A percentile compares a stretch with the other conserved stretches of the same genome.
These are phyloP conservation scores for Ophiostoma populinum DNA, from an alignment of 2,329 filamentous ascomycete species.

Conservation along the genomic window DNA sequence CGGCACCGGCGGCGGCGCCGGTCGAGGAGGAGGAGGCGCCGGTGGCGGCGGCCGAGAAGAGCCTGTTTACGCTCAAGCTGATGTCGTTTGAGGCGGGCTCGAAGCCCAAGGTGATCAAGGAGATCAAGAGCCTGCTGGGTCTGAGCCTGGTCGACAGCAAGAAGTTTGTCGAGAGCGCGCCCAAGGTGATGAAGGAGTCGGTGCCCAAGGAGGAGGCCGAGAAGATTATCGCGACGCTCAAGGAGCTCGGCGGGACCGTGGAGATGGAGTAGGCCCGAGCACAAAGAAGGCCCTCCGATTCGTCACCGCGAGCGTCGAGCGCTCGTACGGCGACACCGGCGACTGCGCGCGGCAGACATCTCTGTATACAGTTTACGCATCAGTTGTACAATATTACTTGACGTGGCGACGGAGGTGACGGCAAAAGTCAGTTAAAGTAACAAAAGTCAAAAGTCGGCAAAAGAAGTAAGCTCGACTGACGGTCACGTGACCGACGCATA, in stretches of 20 bases:
- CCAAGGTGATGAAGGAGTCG: slow-evolving; percentile 97
- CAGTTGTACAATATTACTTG: too few relatives aligned
- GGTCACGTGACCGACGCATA: too few relatives aligned
- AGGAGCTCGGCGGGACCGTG: slow-evolving; percentile 78
- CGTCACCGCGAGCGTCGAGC: too few relatives aligned
- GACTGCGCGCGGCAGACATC: too few relatives aligned
- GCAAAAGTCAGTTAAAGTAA: too few relatives aligned
- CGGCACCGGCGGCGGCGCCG: slow-evolving; percentile 39
- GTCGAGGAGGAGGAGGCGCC: slow-evolving; percentile 73
- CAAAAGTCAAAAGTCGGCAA: too few relatives aligned
- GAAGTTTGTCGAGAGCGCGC: slow-evolving; percentile 98
- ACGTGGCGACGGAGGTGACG: too few relatives aligned
- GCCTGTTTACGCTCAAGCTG: slow-evolving; percentile 91
- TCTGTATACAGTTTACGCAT: too few relatives aligned
- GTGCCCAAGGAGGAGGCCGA: slow-evolving; percentile 98
- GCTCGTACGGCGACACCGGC: too few relatives aligned
- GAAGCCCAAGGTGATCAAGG: slow-evolving; percentile 99
- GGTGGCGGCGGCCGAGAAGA: slow-evolving; percentile 83
- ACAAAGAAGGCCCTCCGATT: neutral
- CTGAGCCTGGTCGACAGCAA: slow-evolving; percentile 97
- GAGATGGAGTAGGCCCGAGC: slow-evolving; percentile 59
- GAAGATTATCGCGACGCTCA: slow-evolving; percentile 90
- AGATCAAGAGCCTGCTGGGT: slow-evolving; percentile 91
- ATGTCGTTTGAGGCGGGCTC: slow-evolving; percentile 69
- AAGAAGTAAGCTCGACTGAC: too few relatives aligned